Evolutionary conservation across 306 rosid species (phyloP), one percentile per base, ranked within the genome.

Genomic region (Medicago ruthenica): DNA sequence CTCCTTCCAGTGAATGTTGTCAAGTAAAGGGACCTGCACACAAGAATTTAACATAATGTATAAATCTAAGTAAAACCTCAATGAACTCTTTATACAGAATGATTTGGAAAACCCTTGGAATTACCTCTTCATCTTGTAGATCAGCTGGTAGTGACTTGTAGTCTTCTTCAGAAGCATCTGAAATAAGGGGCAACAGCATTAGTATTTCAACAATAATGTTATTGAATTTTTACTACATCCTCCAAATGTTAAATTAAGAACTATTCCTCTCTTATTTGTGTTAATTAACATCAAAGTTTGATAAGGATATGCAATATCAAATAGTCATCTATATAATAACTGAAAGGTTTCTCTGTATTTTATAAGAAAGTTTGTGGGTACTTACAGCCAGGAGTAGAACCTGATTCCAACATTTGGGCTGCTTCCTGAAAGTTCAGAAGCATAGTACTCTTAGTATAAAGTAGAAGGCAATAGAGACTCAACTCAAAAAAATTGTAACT

Each of bases 1-100:
- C 82, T 92, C 97, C 75, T 92, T 92, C 97, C 93, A 92, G 36
- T 72, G 60, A 50, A 86, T 86, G 88, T 84, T 92, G 79, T 76
- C 75, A 15, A 83, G 1, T 21, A 82, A 14, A 61, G 93, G 76
- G 27, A 77, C 87, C 97, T 92, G 81, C 74, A 78, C 54, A 54
- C 21, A 58, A 58, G 77, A 70, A 67, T 53, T 64, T 75, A 74
- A 15, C 2, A 27, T 47, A 70, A 34, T 11, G 45, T 53, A 42
- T 13, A 69, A 73, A 21, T 37, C 47, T 51, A 51, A 47, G 24
- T 17, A 81, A 77, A 62, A 39, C 50, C 15, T 42, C 27, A 31
- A 79, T 14, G 53, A 66, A 54, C 6, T 67, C 58, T 1, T 11
- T 20, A 47, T 10, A 48, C 47, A 42, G 15, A 73, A 39, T 63